Percentiles rank a stretch among this genome's conserved stretches.
phyloP scores from a whole-genome alignment of 495 filamentous ascomycete genomes.

The Xylaria sp. region DNA sequence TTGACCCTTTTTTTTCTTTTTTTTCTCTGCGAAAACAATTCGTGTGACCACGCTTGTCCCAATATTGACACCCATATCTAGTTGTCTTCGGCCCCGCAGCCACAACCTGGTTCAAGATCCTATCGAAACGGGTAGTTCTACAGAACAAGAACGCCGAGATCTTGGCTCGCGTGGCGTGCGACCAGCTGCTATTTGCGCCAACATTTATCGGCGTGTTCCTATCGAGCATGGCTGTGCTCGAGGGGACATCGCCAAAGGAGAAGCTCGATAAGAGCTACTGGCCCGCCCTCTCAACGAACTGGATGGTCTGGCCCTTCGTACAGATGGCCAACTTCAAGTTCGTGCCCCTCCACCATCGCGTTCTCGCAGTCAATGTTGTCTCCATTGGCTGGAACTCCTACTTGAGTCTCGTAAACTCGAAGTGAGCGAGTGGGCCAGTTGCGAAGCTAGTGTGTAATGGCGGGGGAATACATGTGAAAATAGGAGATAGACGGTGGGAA shows the following conservation, averaged over 20 bases:
- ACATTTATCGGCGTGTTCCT: conserved; percentile 83
- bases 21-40: not conserved
- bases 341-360: conserved; percentile 83
- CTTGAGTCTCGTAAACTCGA: conserved; percentile 63
- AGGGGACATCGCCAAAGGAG: conserved; percentile 73
- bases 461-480: not conserved
- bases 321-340: conserved; percentile 91
- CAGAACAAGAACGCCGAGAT: conserved; percentile 72
- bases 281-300: conserved; percentile 79
- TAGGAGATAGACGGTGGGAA: not conserved
- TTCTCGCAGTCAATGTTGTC: conserved; percentile 89
- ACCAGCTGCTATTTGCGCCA: conserved; percentile 88
- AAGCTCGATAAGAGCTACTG: conserved; percentile 74
- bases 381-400: conserved; percentile 93
- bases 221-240: conserved; percentile 84
- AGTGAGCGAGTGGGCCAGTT: conserved; percentile 2
- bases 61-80: conserved; percentile 44
- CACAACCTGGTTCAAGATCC: conserved; percentile 84
- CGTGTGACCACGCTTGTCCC: not conserved
- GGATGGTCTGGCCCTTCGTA: conserved; percentile 91
- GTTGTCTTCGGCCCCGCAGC: conserved; percentile 91
- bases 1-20: not conserved
- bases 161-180: conserved; percentile 77
- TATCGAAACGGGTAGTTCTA: conserved; percentile 57
- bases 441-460: not conserved